phyloP scores from a whole-genome alignment of 208 protist species.

The Leishmania major region DNA sequence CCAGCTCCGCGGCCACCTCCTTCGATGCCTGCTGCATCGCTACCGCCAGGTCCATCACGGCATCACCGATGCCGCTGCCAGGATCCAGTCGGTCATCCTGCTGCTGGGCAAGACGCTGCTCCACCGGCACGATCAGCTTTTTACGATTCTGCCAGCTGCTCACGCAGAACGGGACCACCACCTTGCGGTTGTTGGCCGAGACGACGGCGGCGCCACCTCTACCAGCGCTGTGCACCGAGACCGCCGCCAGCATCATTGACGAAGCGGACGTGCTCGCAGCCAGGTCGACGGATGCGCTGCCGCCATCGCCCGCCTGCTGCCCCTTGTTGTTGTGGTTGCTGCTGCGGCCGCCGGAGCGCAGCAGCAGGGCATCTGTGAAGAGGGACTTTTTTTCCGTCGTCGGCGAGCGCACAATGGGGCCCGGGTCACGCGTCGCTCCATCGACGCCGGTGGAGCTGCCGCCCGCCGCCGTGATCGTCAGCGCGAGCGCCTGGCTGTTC shows the following conservation, averaged over 20 bases:
- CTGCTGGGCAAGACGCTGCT: conserved; percentile 72
- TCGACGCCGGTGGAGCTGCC: conserved; percentile 4
- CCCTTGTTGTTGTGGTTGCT: not conserved
- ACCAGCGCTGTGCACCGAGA: not conserved
- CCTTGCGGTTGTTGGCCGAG: conserved; percentile 14
- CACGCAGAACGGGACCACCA: conserved; percentile 71
- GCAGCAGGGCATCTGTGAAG: conserved; percentile 28
- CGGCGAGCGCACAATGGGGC: conserved; percentile 77
- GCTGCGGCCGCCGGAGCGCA: conserved; percentile 6
- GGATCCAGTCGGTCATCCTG: conserved; percentile 27
- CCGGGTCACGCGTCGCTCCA: conserved; percentile 28
- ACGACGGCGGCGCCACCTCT: not conserved
- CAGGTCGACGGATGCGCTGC: not conserved
- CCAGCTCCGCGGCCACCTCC: conserved; percentile 59
- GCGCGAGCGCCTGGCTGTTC: conserved; percentile 8
- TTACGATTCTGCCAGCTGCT: conserved; percentile 85
- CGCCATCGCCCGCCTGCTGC: not conserved
- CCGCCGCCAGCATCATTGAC: conserved; percentile 7
- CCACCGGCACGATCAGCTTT: conserved; percentile 77
- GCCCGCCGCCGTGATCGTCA: conserved; percentile 28
- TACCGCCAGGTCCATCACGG: conserved; percentile 64
- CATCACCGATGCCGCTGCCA: conserved; percentile 46
- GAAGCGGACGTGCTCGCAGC: conserved; percentile 12
- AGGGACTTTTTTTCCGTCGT: conserved; percentile 46
- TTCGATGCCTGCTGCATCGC: conserved; percentile 63